Evolutionary conservation across 805 yeast species (phyloP).

Genomic region (Priceomyces melissophilus): DNA sequence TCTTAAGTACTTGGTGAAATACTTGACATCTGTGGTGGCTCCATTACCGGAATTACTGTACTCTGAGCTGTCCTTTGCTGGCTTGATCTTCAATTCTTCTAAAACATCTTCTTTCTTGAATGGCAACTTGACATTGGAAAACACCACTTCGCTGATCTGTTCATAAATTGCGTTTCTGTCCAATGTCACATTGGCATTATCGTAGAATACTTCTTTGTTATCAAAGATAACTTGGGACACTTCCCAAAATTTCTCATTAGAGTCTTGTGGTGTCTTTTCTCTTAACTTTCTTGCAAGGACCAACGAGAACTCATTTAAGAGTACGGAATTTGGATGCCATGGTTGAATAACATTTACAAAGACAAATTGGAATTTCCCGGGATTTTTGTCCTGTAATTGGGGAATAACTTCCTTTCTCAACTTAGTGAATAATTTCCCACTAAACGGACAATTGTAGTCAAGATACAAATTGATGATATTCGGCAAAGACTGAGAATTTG

Average conservation of each 20-base stretch:
- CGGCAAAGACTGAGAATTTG: constrained; percentile 18
- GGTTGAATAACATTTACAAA: constrained; percentile 81
- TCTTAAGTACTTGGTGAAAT: constrained; percentile 68
- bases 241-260: constrained; percentile 37
- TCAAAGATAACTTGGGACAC: constrained; percentile 56
- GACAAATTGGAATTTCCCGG: constrained; percentile 54
- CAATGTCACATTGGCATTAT: constrained; percentile 52
- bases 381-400: constrained; percentile 38
- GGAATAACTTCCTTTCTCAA: constrained; percentile 55
- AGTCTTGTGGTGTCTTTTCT: constrained; percentile 15
- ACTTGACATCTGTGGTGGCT: constrained; percentile 62
- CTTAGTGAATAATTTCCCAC: constrained; percentile 60
- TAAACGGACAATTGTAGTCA: constrained; percentile 78
- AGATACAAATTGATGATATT: constrained; percentile 59
- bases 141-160: constrained; percentile 45
- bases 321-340: constrained; percentile 78
- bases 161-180: constrained; percentile 55
- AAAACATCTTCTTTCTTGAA: constrained; percentile 28
- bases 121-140: constrained; percentile 24
- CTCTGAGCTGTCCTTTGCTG: constrained; percentile 19
- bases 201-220: constrained; percentile 55
- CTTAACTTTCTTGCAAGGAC: constrained; percentile 67
- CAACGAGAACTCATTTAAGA: constrained; percentile 67
- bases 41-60: constrained; percentile 56
- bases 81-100: constrained; percentile 35